Evolutionary conservation across 768 basidiomycete species (phyloP), one percentile per base, ranked within the genome.

Genomic region (Leccinum barrowsii): DNA sequence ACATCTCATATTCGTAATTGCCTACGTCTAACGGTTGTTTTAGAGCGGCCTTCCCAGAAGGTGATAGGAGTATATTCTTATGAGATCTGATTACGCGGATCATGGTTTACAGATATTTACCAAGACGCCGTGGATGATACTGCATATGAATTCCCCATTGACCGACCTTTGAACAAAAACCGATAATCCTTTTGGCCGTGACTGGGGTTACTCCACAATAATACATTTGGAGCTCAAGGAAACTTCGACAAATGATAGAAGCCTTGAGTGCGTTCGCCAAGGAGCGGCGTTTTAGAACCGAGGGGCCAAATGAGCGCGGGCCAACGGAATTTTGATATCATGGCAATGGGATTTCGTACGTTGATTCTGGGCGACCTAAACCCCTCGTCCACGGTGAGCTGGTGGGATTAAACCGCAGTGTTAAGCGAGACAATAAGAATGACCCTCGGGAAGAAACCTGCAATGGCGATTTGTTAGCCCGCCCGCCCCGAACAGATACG

Each of bases 151-250:
- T 28, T 17, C 17, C 21, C 12, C 8, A 13, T 17, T 21, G 47
- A 30, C 8, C 2, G 28, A 28, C 37, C 11, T 50, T 32, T 22
- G 30, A 47, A 22, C 52, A 28, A 15, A 1, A 21, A 17, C 10
- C 8, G 11, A 5, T 1, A 4, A 6, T 46, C 7, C 6, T 40
- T 49, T 17, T 22, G 22, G 10, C 15, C 24, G 47, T 22, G 22
- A 30, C 10, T 17, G 19, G 8, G 5, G 10, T 21, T 12, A n/a
- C n/a, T 26, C 6, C n/a, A 11, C 7, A 34, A 42, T 42, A 59
- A 72, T 75, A 28, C 76, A 85, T 50, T 59, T 89, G 21, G 78
- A 75, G 44, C 74, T 71, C 22, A 80, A 83, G 50, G 75, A 76
- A 5, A 19, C 17, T n/a, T 42, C 10, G n/a, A 42, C 8, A 42